Percentiles rank a stretch among this genome's conserved stretches.
phyloP scores from a whole-genome alignment of 805 yeast genomes.

The Wickerhamiella sergipiensis region DNA sequence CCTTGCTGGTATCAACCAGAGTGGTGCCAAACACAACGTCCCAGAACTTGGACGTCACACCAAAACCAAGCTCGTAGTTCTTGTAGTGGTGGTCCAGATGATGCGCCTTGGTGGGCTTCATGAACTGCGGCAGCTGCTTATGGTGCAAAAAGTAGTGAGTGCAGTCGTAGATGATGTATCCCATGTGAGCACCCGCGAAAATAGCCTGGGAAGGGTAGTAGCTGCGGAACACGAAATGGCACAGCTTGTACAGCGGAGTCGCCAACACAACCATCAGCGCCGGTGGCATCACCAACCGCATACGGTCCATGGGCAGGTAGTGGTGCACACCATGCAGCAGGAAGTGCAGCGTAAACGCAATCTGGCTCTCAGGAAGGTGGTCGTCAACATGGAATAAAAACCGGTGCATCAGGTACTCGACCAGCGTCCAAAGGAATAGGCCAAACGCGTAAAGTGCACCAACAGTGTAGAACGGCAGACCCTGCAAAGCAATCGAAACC shows the following conservation, averaged over 20 bases:
- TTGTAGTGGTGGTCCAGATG: constrained; percentile 97
- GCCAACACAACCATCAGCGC: constrained; percentile 59
- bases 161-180: constrained; percentile 81
- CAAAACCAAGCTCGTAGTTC: constrained; percentile 92
- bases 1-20: constrained; percentile 24
- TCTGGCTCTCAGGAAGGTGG: constrained; percentile 65
- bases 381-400: constrained; percentile 86
- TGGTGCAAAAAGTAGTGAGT: constrained; percentile 95
- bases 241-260: constrained; percentile 67
- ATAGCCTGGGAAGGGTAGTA: constrained; percentile 78
- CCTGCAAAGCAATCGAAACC: constrained; percentile 45
- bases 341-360: constrained; percentile 73
- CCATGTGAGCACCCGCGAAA: constrained; percentile 91
- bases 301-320: constrained; percentile 90
- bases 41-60: constrained; percentile 92
- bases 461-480: constrained; percentile 20
- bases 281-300: constrained; percentile 94
- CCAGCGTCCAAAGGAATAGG: constrained; percentile 81
- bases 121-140: constrained; percentile 57
- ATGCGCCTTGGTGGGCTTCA: constrained; percentile 71
- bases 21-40: constrained; percentile 81
- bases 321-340: constrained; percentile 93
- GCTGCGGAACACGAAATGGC: constrained; percentile 58
- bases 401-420: constrained; percentile 81
- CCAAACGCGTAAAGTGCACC: constrained; percentile 55